Conservation (phyloP, 768 basidiomycete genomes). For the Phaeotremella fagi region DNA sequence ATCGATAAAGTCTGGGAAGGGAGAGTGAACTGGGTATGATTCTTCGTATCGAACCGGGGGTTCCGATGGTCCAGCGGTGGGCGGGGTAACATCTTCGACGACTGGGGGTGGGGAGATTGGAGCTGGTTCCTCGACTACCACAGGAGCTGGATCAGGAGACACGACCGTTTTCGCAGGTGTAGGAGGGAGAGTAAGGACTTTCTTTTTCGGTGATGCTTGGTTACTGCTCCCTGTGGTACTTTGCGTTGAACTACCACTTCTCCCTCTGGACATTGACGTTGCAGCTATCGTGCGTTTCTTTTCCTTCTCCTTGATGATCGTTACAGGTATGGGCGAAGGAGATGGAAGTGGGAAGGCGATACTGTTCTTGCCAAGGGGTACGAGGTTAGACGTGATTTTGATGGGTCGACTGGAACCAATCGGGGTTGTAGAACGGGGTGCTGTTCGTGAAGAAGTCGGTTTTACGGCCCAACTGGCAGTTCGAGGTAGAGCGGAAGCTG, state of each 20-base stretch:
- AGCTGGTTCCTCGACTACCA: too few relatives aligned
- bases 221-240: constrained; percentile 20
- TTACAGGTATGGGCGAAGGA: constrained; percentile 22
- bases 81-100: neutral
- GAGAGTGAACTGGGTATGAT: constrained; percentile 19
- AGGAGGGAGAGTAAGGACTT: constrained; percentile 16
- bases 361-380: constrained; percentile 27
- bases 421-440: constrained; percentile 1
- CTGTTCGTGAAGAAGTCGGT: neutral
- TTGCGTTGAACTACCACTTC: constrained; percentile 24
- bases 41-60: neutral
- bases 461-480: constrained; percentile 31
- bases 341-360: constrained; percentile 36
- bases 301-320: constrained; percentile 24
- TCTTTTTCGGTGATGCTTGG: constrained; percentile 36
- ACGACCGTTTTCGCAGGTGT: constrained; percentile 3
- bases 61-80: neutral
- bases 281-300: constrained; percentile 12
- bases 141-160: neutral
- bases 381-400: constrained; percentile 23
- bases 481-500: constrained; percentile 30
- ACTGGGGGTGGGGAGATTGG: too few relatives aligned
- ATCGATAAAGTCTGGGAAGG: constrained; percentile 26
- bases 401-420: constrained; percentile 18
- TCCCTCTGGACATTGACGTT: constrained; percentile 25